Evolutionary conservation across 2,329 filamentous ascomycete species (phyloP).

Genomic region (Colletotrichum gloeosporioides): DNA sequence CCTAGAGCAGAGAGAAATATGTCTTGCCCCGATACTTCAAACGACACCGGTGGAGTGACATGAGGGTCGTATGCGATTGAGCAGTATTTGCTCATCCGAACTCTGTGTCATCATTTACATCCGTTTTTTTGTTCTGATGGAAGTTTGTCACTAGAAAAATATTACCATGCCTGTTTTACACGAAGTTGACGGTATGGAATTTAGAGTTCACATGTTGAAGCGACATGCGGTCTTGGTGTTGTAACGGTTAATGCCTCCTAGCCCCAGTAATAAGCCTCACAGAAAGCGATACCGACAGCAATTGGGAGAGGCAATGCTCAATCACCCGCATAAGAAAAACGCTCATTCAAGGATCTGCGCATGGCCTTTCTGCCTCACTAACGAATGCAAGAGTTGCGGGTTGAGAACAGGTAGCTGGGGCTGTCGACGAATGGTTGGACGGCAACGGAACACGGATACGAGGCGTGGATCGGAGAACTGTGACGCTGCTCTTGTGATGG

Average conservation of each 20-base stretch:
- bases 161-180: background rate
- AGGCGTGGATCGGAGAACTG: background rate
- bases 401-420: background rate
- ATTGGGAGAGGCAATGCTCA: background rate
- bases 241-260: background rate
- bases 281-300: background rate
- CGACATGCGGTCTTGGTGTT: background rate
- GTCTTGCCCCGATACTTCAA: background rate
- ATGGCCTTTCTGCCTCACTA: background rate
- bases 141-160: background rate
- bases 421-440: background rate
- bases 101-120: background rate
- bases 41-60: background rate
- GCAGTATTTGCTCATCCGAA: background rate
- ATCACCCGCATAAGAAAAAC: background rate
- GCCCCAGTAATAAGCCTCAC: background rate
- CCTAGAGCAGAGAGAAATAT: background rate
- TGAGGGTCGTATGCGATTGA: background rate
- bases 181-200: background rate
- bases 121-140: background rate
- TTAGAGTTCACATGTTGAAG: background rate
- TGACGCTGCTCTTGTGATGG: background rate
- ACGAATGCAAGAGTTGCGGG: background rate
- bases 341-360: background rate
- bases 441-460: slow-evolving; percentile 13